Evolutionary conservation across 2,329 filamentous ascomycete species (phyloP).

Genomic region (Colletotrichum ledebouriae): DNA sequence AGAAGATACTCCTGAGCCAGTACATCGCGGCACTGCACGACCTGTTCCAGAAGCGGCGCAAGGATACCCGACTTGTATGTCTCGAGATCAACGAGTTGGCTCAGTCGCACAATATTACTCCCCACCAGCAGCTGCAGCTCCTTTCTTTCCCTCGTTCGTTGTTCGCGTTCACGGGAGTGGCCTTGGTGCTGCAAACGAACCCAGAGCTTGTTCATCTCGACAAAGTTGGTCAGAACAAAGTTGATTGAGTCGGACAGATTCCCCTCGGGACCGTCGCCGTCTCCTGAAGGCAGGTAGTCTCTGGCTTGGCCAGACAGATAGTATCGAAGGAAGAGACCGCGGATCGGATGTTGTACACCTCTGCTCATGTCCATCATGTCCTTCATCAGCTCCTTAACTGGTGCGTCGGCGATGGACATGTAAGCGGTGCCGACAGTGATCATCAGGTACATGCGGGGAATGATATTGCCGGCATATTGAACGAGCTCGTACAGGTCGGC

Average conservation of each 20-base stretch:
- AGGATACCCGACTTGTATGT: conserved; percentile 93
- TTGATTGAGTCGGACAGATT: conserved; percentile 98
- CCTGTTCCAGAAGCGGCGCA: conserved; percentile 91
- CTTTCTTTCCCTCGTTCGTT: conserved; percentile 92
- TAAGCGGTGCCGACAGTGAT: conserved; percentile 99
- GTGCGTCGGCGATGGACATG: conserved; percentile 98
- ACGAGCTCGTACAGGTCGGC: conserved; percentile 98
- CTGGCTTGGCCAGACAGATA: conserved; percentile 95
- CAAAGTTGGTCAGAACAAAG: conserved; percentile 98
- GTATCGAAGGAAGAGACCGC: conserved; percentile 94
- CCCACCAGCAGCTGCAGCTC: conserved; percentile 96
- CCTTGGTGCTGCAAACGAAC: conserved; percentile 97
- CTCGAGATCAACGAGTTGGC: conserved; percentile 94
- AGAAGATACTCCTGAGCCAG: conserved; percentile 96
- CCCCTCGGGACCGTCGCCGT: conserved; percentile 91
- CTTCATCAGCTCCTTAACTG: conserved; percentile 99
- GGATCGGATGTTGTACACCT: conserved; percentile 95
- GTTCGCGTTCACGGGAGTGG: conserved; percentile 93
- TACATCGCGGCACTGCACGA: conserved; percentile 97
- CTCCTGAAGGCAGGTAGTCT: conserved; percentile 85
- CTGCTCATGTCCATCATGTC: conserved; percentile 99
- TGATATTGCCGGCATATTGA: conserved; percentile 97
- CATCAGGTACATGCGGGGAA: conserved; percentile 97
- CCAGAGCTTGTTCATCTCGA: conserved; percentile 99
- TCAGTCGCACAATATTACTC: conserved; percentile 94